Base-by-base conservation (phyloP, 495 filamentous ascomycete species). In the Extremus antarcticus region DNA sequence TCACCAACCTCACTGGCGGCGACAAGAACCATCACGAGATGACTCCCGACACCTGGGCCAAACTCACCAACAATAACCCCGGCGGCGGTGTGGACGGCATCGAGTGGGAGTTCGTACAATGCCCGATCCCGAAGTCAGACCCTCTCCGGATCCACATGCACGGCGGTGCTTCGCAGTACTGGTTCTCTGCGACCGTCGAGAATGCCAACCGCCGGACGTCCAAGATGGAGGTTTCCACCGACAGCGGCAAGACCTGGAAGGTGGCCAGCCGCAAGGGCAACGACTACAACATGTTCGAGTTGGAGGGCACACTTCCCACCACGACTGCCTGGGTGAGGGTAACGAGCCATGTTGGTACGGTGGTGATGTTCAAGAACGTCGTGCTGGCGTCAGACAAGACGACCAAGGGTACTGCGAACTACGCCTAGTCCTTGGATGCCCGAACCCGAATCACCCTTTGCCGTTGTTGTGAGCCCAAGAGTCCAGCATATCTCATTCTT, bases 1-100 rank as follows among this genome's bases (percentile, higher is more conserved):
- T 51, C 25, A 51, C 49, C 7, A 51, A 35, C 49, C 23, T 24
- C 20, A 50, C 47, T 20, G 29, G 49, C 10, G 49, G 49, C 29
- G 49, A 38, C 49, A 38, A 35, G 49, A 51, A 51, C 24, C 29
- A 35, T 32, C 29, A 38, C 25, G 49, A 51, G n/a, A 51, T 51
- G 49, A 51, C 49, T 11, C 49, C 49, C 29, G 49, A 35, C 11
- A 51, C 49, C 4, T 51, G 49, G 49, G 15, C 35, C 15, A 51
- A 51, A 21, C 49, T 51, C 25, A 51, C 49, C 49, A 32, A 32
- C 49, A 51, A 19, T 20, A 32, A n/a, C 9, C 49, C 49, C 7
- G 29, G 49, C 15, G 23, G 25, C 29, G 25, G 49, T 20, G 49
- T 51, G 3, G 49, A 51, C 29, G 49, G 49, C 29, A 39, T 51